These are phyloP conservation scores for Sporothrix humicola DNA, from an alignment of 2,329 filamentous ascomycete species.

Conservation along the genomic window DNA sequence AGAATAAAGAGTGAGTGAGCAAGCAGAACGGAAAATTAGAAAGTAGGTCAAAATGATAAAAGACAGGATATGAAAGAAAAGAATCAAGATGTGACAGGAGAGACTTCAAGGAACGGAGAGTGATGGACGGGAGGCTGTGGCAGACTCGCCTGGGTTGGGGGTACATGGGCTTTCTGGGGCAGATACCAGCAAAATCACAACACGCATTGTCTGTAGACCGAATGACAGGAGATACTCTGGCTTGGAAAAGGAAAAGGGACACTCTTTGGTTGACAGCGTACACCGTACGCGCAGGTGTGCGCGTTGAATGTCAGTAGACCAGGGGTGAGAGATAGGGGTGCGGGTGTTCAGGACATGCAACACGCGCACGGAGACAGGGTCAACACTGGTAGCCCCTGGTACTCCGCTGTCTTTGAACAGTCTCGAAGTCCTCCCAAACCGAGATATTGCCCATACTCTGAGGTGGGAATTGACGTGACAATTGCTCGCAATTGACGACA, in stretches of 20 bases:
- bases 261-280: neutral
- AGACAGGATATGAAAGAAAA: neutral
- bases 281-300: neutral
- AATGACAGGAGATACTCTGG: neutral
- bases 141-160: conserved; percentile 4
- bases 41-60: neutral
- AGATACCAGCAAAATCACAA: neutral
- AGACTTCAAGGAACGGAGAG: neutral
- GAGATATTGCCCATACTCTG: too few species aligned
- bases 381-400: neutral
- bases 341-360: conserved; percentile 34
- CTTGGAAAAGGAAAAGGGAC: neutral
- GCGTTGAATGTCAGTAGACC: neutral
- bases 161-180: conserved; percentile 13
- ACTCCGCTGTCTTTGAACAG: neutral
- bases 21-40: conserved; percentile 22
- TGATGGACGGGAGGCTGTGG: neutral
- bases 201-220: neutral
- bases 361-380: conserved; percentile 31
- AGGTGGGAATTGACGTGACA: neutral
- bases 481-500: conserved; percentile 1
- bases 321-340: conserved; percentile 29
- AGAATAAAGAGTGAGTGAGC: conserved; percentile 26
- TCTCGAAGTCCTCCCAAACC: neutral
- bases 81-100: neutral